Conservation (phyloP, 192 early-diverging fungal genomes). For the Gonapodya prolifera region DNA sequence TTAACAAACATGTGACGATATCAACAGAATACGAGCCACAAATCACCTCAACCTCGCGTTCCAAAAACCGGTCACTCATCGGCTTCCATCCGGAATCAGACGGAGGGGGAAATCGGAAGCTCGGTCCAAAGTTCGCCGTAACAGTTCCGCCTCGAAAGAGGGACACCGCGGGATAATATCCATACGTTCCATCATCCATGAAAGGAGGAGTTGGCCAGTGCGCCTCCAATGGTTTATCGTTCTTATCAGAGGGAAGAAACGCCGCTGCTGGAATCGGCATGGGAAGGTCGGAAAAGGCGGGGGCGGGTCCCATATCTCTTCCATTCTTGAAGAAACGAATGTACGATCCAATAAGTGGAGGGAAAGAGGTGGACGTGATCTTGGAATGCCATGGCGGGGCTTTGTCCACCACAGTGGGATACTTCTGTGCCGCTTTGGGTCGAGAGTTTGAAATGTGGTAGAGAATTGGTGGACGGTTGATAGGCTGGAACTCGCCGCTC, state of each 20-base stretch:
- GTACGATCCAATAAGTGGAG: conserved; percentile 31
- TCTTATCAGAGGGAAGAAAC: conserved; percentile 6
- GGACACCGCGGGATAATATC: conserved; percentile 51
- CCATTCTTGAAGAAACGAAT: conserved; percentile 56
- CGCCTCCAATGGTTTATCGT: conserved; percentile 11
- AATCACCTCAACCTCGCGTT: conserved; percentile 38
- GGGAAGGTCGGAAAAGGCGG: conserved; percentile 36
- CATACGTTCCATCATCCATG: conserved; percentile 46
- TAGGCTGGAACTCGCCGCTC: conserved; percentile 37
- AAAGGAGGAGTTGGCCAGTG: conserved; percentile 20
- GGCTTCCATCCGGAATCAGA: conserved; percentile 37
- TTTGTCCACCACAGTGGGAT: neutral
- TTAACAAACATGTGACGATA: neutral
- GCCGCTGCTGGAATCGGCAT: conserved; percentile 20
- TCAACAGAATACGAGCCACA: neutral
- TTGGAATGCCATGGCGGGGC: neutral
- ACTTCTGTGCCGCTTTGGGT: neutral
- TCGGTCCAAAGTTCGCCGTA: conserved; percentile 49
- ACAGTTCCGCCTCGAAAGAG: conserved; percentile 47
- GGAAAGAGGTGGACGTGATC: neutral
- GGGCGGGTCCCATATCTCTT: conserved; percentile 35
- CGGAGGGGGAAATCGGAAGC: conserved; percentile 41
- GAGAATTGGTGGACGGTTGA: conserved; percentile 10
- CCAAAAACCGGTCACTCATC: conserved; percentile 38
- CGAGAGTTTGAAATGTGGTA: too few relatives aligned